Evolutionary conservation across 768 basidiomycete genomes (phyloP).

Genomic region (Coprinopsis sp.): DNA sequence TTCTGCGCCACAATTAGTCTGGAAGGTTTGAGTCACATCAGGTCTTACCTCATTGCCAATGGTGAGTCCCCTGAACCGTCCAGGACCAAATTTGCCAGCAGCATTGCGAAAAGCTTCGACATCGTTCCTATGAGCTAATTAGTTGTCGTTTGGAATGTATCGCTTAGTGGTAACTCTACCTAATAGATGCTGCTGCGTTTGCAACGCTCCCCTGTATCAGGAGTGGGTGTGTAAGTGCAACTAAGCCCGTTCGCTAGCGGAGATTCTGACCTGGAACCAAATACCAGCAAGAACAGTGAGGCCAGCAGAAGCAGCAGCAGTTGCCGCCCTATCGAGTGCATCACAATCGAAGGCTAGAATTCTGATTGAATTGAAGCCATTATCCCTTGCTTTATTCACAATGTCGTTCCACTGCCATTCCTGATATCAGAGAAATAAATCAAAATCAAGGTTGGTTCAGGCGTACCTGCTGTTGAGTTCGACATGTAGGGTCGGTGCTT

Average conservation of each 20-base stretch:
- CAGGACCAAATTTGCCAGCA: slow-evolving; percentile 24
- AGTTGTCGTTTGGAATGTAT: background rate
- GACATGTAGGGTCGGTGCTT: background rate
- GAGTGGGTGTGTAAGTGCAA: too few species aligned
- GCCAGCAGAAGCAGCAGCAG: slow-evolving; percentile 27
- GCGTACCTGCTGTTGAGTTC: slow-evolving; percentile 3
- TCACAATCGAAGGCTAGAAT: slow-evolving; percentile 34
- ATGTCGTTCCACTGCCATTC: slow-evolving; percentile 37
- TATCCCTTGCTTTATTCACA: slow-evolving; percentile 23
- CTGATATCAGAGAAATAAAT: too few species aligned
- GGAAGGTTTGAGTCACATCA: too few species aligned
- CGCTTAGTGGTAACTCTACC: too few species aligned
- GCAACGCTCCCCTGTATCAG: slow-evolving; percentile 30
- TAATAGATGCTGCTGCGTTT: slow-evolving; percentile 20
- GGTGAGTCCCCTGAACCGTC: slow-evolving; percentile 30
- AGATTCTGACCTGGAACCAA: slow-evolving; percentile 26
- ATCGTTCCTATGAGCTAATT: background rate
- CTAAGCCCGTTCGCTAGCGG: too few species aligned
- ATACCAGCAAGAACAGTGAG: slow-evolving; percentile 32
- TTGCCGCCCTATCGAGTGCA: slow-evolving; percentile 30
- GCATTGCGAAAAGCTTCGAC: background rate
- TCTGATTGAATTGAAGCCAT: slow-evolving; percentile 31
- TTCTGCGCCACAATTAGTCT: slow-evolving; percentile 20
- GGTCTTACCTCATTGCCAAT: slow-evolving; percentile 35
- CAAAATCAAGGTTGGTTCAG: too few species aligned